Conservation (phyloP, 2,329 filamentous ascomycete genomes). For the Curvularia spicifera region DNA sequence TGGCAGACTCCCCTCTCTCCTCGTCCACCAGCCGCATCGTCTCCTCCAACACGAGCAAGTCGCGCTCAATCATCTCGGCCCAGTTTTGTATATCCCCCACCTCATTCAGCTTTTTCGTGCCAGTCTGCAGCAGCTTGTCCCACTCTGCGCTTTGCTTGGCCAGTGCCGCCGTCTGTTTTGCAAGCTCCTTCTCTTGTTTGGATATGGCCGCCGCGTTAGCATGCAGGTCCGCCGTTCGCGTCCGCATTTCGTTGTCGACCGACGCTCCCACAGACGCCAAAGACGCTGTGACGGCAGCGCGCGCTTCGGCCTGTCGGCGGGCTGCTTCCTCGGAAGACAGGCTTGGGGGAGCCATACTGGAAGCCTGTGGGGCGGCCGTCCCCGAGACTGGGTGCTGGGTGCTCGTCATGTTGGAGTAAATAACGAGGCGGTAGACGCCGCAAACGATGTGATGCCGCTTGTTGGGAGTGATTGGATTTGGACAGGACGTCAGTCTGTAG, state of each 20-base stretch:
- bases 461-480: conserved; percentile 30
- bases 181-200: conserved; percentile 71
- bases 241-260: conserved; percentile 71
- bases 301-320: conserved; percentile 55
- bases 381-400: not conserved
- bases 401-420: not conserved
- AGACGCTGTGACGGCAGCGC: conserved; percentile 58
- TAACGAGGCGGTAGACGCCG: conserved; percentile 5
- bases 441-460: conserved; percentile 32
- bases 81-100: conserved; percentile 84
- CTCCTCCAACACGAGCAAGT: conserved; percentile 51
- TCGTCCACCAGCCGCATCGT: conserved; percentile 48
- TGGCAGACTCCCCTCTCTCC: conserved; percentile 32
- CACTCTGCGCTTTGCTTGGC: conserved; percentile 70
- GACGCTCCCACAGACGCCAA: conserved; percentile 67
- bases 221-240: conserved; percentile 73
- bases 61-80: conserved; percentile 75
- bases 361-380: not conserved
- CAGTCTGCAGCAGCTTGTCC: conserved; percentile 66
- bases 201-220: conserved; percentile 69
- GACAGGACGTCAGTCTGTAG: not conserved
- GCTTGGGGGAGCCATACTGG: conserved; percentile 37
- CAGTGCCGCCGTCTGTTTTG: conserved; percentile 65
- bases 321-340: conserved; percentile 35
- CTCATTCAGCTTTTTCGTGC: conserved; percentile 73